Conservation (phyloP, 805 yeast species). For the Suhomyces kilbournensis region DNA sequence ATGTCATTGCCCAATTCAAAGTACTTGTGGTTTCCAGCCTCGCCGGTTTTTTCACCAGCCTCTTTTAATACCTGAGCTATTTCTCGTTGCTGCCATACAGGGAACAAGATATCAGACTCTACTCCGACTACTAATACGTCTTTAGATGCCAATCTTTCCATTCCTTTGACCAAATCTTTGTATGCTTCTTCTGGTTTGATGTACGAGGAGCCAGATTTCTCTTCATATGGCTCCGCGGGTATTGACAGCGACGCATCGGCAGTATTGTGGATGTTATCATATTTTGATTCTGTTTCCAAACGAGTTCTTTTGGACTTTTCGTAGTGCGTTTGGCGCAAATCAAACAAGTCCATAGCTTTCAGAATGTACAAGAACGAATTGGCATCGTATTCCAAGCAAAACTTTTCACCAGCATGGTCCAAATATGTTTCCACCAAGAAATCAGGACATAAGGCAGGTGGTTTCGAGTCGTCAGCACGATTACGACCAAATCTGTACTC, state of each 20-base stretch:
- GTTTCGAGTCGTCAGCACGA: constrained; percentile 70
- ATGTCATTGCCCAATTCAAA: constrained; percentile 73
- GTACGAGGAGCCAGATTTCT: constrained; percentile 46
- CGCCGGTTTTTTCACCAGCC: constrained; percentile 26
- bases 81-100: constrained; percentile 92
- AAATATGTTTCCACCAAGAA: constrained; percentile 87
- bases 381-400: constrained; percentile 87
- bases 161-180: constrained; percentile 63
- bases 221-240: constrained; percentile 52
- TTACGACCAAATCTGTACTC: constrained; percentile 87
- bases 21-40: constrained; percentile 34
- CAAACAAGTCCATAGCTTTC: constrained; percentile 94
- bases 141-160: constrained; percentile 58
- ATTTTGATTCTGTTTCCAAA: constrained; percentile 27
- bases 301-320: constrained; percentile 42
- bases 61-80: constrained; percentile 57
- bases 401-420: constrained; percentile 94
- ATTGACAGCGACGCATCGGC: constrained; percentile 24
- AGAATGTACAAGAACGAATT: constrained; percentile 83
- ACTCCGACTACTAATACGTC: constrained; percentile 82
- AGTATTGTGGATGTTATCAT: not conserved
- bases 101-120: constrained; percentile 88
- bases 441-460: constrained; percentile 91
- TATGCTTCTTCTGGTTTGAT: constrained; percentile 54
- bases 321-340: constrained; percentile 56